phyloP scores from a whole-genome alignment of 164 flowering plant species.

The Stephania cephalantha region DNA sequence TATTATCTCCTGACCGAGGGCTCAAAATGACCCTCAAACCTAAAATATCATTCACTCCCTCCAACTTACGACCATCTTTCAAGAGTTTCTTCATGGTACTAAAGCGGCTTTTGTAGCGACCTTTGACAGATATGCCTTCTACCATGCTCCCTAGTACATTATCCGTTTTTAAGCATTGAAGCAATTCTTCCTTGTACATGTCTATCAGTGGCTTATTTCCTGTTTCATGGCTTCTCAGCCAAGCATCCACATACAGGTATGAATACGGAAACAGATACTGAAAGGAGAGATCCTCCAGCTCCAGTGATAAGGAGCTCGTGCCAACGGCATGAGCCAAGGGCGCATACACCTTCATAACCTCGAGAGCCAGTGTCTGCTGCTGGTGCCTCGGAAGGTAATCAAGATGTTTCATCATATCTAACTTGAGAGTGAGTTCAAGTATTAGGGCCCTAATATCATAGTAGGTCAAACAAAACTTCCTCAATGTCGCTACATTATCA shows the following conservation, averaged over 20 bases:
- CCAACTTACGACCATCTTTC: slow-evolving; percentile 72
- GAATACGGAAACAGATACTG: slow-evolving; percentile 75
- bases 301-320: slow-evolving; percentile 43
- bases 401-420: slow-evolving; percentile 79
- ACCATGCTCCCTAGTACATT: slow-evolving; percentile 45
- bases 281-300: slow-evolving; percentile 86
- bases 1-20: slow-evolving; percentile 36
- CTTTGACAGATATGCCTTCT: slow-evolving; percentile 45
- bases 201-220: slow-evolving; percentile 58
- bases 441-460: slow-evolving; percentile 77
- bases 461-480: slow-evolving; percentile 75
- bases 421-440: slow-evolving; percentile 63
- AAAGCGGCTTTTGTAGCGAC: slow-evolving; percentile 88
- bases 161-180: slow-evolving; percentile 46
- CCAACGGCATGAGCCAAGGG: slow-evolving; percentile 89
- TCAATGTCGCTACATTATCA: slow-evolving; percentile 53
- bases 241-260: slow-evolving; percentile 67
- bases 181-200: slow-evolving; percentile 51
- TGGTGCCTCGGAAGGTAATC: slow-evolving; percentile 69
- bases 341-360: slow-evolving; percentile 73
- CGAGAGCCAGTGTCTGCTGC: slow-evolving; percentile 58
- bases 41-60: slow-evolving; percentile 74
- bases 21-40: slow-evolving; percentile 69
- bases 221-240: slow-evolving; percentile 71
- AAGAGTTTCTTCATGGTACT: slow-evolving; percentile 94